Evolutionary conservation across 116 monocot genomes (phyloP).

Genomic region (Zostera marina): DNA sequence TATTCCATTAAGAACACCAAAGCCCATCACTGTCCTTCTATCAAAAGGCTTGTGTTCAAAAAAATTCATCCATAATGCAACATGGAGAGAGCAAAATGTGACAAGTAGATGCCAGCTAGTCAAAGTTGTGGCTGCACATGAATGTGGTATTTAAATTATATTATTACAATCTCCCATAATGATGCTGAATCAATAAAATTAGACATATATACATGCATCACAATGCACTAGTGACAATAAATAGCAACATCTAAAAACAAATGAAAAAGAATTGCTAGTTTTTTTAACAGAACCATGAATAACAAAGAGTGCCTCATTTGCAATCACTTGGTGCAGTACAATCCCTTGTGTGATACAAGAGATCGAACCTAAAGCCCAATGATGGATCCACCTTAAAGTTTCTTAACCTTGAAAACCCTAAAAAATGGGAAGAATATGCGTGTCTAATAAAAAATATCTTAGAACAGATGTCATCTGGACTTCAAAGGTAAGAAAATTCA

Average conservation of each 20-base stretch:
- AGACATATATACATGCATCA: not conserved
- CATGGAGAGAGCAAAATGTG: conserved; percentile 82
- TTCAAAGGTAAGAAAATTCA: too few relatives aligned
- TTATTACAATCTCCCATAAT: not conserved
- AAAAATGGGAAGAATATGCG: too few relatives aligned
- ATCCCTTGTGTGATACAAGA: too few relatives aligned
- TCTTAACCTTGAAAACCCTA: too few relatives aligned
- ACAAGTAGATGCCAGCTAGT: conserved; percentile 97
- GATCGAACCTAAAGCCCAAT: too few relatives aligned
- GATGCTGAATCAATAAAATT: not conserved
- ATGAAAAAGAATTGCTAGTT: too few relatives aligned
- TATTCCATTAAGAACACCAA: conserved; percentile 81
- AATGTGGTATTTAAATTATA: not conserved
- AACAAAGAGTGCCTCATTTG: too few relatives aligned
- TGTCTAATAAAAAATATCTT: too few relatives aligned
- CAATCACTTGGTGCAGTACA: too few relatives aligned
- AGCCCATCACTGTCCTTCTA: conserved; percentile 67
- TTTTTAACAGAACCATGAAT: too few relatives aligned
- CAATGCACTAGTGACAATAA: not conserved
- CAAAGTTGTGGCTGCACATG: conserved; percentile 70
- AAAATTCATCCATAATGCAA: conserved; percentile 67
- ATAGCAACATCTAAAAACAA: not conserved
- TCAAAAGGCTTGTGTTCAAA: conserved; percentile 91
- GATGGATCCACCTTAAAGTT: too few relatives aligned
- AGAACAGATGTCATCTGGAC: too few relatives aligned